These are phyloP conservation scores for Letharia lupina DNA, from an alignment of 495 filamentous ascomycete species.

Conservation along the genomic window DNA sequence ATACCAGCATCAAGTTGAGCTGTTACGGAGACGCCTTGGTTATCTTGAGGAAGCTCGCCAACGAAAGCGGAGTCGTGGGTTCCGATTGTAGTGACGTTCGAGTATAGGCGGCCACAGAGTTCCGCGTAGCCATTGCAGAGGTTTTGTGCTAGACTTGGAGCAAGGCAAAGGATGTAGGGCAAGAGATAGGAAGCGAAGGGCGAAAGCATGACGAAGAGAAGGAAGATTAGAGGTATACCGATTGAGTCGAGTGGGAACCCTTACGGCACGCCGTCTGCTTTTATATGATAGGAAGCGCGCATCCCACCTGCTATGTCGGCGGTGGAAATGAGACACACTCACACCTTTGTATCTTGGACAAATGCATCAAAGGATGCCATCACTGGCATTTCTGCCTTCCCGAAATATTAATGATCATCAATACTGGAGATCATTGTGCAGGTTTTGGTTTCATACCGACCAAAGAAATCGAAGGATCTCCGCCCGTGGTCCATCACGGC, in stretches of 20 bases:
- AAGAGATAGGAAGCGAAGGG: neutral
- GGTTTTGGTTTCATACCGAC: neutral
- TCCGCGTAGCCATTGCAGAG: slow-evolving; percentile 58
- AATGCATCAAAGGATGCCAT: neutral
- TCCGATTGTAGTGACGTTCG: slow-evolving; percentile 59
- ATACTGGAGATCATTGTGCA: neutral
- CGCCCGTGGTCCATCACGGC: neutral
- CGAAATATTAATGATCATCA: neutral
- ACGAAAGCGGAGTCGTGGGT: slow-evolving; percentile 64
- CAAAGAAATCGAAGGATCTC: neutral
- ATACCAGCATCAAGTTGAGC: slow-evolving; percentile 58
- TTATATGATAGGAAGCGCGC: neutral
- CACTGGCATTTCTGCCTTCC: neutral
- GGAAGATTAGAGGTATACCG: too few species aligned
- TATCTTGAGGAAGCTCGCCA: slow-evolving; percentile 50
- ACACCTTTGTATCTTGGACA: neutral
- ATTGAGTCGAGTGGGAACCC: neutral
- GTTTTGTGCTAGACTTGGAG: neutral
- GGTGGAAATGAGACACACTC: neutral
- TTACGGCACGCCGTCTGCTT: neutral
- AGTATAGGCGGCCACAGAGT: slow-evolving; percentile 54
- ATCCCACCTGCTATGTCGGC: neutral
- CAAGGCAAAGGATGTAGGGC: neutral
- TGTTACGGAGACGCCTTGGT: slow-evolving; percentile 59
- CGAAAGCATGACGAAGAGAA: neutral